Base-by-base conservation (phyloP, 2,329 filamentous ascomycete genomes). In the Grosmannia serpens region DNA sequence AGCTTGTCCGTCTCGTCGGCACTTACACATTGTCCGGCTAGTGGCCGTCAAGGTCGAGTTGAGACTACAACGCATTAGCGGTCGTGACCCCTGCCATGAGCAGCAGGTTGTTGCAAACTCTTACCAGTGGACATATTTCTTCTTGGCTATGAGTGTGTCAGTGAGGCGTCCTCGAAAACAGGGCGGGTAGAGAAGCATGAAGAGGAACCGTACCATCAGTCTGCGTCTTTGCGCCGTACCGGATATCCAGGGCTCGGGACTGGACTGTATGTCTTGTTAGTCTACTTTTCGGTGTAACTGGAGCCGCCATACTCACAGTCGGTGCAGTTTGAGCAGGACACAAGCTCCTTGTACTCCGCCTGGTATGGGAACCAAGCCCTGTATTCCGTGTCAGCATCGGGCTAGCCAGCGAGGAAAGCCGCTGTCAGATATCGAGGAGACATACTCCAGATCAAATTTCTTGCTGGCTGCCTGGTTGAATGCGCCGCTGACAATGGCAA, bases 331-430 rank as follows among this genome's bases (percentile, higher is more conserved):
- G 90, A 95, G 81, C 91, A 96, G 24, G 89, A 95, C 55, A 97
- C 94, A 31, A 99, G 83, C 76, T 97, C 94, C 76, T 97, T 97
- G 81, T 97, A 99, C 74, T 97, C 94, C 67, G 88, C 88, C 73
- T 97, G 91, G 79, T 88, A 95, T 20, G 90, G 91, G 73, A 95
- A 95, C 89, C 91, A 96, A 3, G 94, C 66, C 65, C 52, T 58
- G 20, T 11, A 22, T 7, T 3, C 9, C 1, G 17, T 17, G 33
- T 57, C 22, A 53, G 54, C 29, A 20, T 29, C 27, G 58, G 95
- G 3, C 91, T 92, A 72, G 20, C n/a, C 17, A 7, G 11, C 26
- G 29, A 15, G 7, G 13, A 15, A 13, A 27, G 11, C 13, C 8
- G 20, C 20, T 15, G 13, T 15, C 9, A n/a, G 51, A 17, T 17